Conservation (phyloP, 2,329 filamentous ascomycete genomes). For the Aureobasidium mangrovei region DNA sequence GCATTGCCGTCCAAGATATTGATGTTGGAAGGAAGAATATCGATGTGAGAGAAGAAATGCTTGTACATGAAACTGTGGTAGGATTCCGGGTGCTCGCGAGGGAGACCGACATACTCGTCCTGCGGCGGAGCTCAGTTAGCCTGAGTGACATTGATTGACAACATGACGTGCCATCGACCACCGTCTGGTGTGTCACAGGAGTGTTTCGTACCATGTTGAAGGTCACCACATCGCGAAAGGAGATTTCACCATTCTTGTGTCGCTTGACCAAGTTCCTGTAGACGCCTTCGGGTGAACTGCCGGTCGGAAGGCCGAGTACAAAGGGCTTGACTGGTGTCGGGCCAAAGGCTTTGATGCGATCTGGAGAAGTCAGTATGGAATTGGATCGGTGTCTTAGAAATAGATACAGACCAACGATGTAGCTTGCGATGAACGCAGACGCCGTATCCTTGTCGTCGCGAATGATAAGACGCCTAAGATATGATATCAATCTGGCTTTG, state of each 20-base stretch:
- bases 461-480: conserved; percentile 70
- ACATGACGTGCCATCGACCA: neutral
- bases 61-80: conserved; percentile 94
- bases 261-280: conserved; percentile 67
- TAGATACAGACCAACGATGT: conserved; percentile 57
- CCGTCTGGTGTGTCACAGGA: too few relatives aligned
- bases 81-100: conserved; percentile 72
- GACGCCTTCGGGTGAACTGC: conserved; percentile 68
- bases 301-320: conserved; percentile 74
- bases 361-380: conserved; percentile 32
- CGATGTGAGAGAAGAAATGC: conserved; percentile 79
- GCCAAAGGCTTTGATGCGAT: conserved; percentile 68
- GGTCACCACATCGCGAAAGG: conserved; percentile 79
- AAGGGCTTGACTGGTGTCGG: conserved; percentile 67
- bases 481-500: neutral
- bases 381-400: neutral
- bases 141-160: neutral
- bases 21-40: conserved; percentile 72
- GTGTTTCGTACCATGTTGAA: conserved; percentile 68
- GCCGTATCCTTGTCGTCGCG: conserved; percentile 60
- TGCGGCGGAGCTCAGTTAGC: conserved; percentile 23
- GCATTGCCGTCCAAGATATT: conserved; percentile 80
- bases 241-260: conserved; percentile 65
- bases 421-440: conserved; percentile 69
- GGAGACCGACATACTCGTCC: conserved; percentile 82